Base-by-base conservation (phyloP, 1,284 basidiomycete genomes). In the Coniophora puteana region DNA sequence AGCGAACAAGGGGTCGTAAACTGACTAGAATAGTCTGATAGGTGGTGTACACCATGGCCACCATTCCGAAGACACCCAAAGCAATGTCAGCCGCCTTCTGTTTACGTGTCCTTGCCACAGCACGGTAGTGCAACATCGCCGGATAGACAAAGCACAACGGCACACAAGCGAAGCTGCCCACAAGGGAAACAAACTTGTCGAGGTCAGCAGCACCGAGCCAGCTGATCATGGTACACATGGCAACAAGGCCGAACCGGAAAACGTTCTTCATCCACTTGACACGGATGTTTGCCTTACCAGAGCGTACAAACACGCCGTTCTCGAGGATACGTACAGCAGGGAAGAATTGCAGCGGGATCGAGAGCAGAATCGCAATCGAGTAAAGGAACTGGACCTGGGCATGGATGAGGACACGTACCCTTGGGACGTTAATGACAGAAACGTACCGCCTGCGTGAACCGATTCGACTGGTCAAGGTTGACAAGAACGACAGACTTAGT, bases 261-360 rank as follows among this genome's bases (percentile, higher is more conserved):
- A 78, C 57, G 58, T 99, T 99, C 82, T 99, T 99, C 55, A 83
- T 72, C 92, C 95, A 90, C 59, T 89, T 89, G 56, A 89, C 81
- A 40, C 73, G 68, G 26, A 61, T 47, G 56, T 84, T 67, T 26
- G 52, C 71, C 63, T 92, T 91, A 48, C 97, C 96, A 54, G 93
- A 96, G 38, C 80, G 81, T 38, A 80, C 78, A 62, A 99, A 98
- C n/a, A 99, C 58, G 2, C 91, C 94, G 53, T 95, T 95, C 72
- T 99, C 96, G 68, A 99, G 81, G 59, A 99, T 98, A 33, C 93
- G 81, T 35, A 97, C 84, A 1, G 94, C 96, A 0, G 95, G 95
- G 87, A 99, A 98, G 43, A 99, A 83, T 61, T 96, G 93, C 4
- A 99, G 78, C 0, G 95, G 95, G 12, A 91, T 88, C 12, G 93